These are phyloP conservation scores for Aristolochia californica DNA, from an alignment of 164 flowering plant genomes.

Conservation along the genomic window DNA sequence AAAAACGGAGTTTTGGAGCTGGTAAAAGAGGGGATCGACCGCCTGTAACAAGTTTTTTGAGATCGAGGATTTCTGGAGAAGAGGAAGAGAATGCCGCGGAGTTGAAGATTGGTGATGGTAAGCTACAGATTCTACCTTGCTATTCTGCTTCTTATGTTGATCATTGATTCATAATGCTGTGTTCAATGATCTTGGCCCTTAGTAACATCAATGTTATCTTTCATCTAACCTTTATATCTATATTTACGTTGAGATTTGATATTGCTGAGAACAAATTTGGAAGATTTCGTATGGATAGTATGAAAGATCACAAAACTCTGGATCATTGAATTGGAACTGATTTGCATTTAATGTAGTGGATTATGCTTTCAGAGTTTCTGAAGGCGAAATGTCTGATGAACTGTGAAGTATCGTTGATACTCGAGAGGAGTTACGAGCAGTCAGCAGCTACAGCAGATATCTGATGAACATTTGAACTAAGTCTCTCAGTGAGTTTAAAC, in stretches of 20 bases:
- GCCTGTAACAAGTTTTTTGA: neutral
- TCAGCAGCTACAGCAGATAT: constrained; percentile 79
- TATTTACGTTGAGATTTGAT: neutral
- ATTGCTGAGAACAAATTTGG: neutral
- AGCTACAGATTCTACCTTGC: neutral
- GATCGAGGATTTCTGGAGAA: constrained; percentile 64
- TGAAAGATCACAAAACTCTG: neutral
- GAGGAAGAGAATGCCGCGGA: constrained; percentile 99
- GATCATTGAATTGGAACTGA: neutral
- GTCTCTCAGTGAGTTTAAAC: constrained; percentile 78
- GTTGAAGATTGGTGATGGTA: constrained; percentile 93
- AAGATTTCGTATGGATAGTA: neutral
- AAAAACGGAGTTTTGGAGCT: too few relatives aligned
- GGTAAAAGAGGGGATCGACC: too few relatives aligned
- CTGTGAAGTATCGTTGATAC: constrained; percentile 86
- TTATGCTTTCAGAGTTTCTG: constrained; percentile 55
- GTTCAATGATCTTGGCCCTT: neutral
- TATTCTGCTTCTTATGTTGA: constrained; percentile 1
- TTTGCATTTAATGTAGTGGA: neutral
- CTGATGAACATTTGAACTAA: constrained; percentile 85
- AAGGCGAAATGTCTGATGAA: constrained; percentile 98
- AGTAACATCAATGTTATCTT: neutral
- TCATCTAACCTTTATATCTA: neutral
- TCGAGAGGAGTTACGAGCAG: constrained; percentile 87
- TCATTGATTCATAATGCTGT: neutral